These are phyloP conservation scores for Jatropha multifida DNA, from an alignment of 441 rosid genomes.

Conservation along the genomic window DNA sequence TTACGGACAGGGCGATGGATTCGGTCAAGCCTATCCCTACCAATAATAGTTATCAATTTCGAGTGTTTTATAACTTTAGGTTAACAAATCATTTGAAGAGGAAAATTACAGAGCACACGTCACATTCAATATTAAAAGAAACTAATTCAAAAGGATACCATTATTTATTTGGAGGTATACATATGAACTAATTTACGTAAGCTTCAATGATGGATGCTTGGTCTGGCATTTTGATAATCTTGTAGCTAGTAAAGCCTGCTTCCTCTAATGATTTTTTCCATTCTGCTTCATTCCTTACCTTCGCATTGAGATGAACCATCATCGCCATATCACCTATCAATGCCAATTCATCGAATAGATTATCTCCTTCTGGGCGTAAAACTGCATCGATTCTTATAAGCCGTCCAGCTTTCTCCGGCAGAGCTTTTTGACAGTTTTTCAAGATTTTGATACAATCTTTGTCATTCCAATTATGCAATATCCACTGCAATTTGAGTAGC, in stretches of 20 bases:
- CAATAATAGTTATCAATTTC: too few species aligned
- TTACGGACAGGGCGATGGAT: too few species aligned
- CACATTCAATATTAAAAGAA: too few species aligned
- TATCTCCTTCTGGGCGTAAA: not conserved
- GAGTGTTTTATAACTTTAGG: too few species aligned
- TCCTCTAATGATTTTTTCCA: not conserved
- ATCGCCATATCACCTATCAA: not conserved
- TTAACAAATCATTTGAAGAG: too few species aligned
- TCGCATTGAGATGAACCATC: not conserved
- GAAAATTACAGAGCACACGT: too few species aligned
- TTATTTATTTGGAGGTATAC: too few species aligned
- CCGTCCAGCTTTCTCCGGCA: not conserved
- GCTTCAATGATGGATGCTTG: not conserved
- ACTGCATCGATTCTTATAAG: not conserved
- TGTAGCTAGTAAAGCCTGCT: not conserved
- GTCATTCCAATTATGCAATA: not conserved
- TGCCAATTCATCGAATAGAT: not conserved
- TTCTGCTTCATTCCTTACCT: slow-evolving; percentile 3
- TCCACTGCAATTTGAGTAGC: not conserved
- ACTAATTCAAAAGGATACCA: too few species aligned
- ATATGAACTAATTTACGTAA: too few species aligned
- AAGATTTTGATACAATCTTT: slow-evolving; percentile 5
- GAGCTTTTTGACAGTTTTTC: not conserved
- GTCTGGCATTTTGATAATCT: slow-evolving; percentile 2
- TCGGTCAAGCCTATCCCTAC: too few species aligned